Conservation (phyloP, 139 green algal species). For the Chlamydomonas sp. region DNA sequence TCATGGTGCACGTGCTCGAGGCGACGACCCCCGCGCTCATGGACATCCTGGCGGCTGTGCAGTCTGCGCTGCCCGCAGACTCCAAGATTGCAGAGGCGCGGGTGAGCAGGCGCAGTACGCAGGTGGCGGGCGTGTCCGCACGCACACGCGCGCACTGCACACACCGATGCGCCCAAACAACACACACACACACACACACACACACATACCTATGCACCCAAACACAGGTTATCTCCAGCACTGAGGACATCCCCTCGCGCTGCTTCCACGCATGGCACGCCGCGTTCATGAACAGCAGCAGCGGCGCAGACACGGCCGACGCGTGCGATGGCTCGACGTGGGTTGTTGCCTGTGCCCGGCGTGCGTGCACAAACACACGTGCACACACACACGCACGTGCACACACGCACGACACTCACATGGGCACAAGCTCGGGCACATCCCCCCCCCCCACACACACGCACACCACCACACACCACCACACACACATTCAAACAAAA, state of each 20-base stretch:
- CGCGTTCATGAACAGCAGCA: constrained; percentile 24
- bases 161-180: too few relatives aligned
- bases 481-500: background rate
- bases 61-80: background rate
- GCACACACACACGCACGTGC: constrained; percentile 26
- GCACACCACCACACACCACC: background rate
- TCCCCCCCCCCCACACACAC: background rate
- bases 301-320: constrained; percentile 27
- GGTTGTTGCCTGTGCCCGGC: constrained; percentile 15
- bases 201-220: too few relatives aligned
- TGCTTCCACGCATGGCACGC: constrained; percentile 30
- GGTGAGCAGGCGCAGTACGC: background rate
- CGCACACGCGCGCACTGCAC: too few relatives aligned
- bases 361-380: constrained; percentile 29
- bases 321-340: constrained; percentile 30
- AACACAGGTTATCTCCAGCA: constrained; percentile 27
- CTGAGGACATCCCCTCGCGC: constrained; percentile 34
- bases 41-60: constrained; percentile 16
- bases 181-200: too few relatives aligned
- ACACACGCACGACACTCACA: constrained; percentile 1
- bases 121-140: too few relatives aligned
- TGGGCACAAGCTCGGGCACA: background rate
- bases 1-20: constrained; percentile 33
- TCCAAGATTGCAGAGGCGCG: constrained; percentile 11
- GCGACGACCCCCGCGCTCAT: constrained; percentile 25